Evolutionary conservation across 1,284 basidiomycete species (phyloP).

Genomic region (Austroboletus novae-zelandiae): DNA sequence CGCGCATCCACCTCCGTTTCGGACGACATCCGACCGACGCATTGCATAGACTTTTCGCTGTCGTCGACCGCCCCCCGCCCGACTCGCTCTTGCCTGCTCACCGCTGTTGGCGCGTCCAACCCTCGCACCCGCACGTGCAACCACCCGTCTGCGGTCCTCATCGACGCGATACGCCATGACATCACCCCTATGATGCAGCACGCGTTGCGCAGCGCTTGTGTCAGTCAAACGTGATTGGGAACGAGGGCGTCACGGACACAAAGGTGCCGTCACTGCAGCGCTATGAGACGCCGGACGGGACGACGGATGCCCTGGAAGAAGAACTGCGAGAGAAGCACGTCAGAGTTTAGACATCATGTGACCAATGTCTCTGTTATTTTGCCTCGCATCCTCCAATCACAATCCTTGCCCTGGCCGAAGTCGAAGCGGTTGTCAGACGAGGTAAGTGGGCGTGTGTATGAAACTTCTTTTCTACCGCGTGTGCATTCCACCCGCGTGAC

Average conservation of each 20-base stretch:
- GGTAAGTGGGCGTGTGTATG: too few species aligned
- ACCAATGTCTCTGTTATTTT: neutral
- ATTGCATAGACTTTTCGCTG: too few species aligned
- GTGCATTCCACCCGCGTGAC: neutral
- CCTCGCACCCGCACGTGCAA: conserved; percentile 35
- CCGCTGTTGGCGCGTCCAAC: neutral
- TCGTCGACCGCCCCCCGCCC: too few species aligned
- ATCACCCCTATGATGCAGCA: conserved; percentile 51
- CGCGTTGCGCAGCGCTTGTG: conserved; percentile 59
- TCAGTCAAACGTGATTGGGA: conserved; percentile 47
- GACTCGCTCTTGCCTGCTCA: conserved; percentile 40
- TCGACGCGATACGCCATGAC: conserved; percentile 58
- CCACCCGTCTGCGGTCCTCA: conserved; percentile 47
- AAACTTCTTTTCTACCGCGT: too few species aligned
- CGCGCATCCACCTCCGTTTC: too few species aligned
- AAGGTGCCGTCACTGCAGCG: conserved; percentile 2
- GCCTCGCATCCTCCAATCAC: too few species aligned
- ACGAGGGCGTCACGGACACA: conserved; percentile 17
- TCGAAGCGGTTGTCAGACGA: too few species aligned
- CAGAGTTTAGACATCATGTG: neutral
- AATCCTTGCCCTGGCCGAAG: neutral
- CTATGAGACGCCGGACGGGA: conserved; percentile 53
- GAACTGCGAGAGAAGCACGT: neutral
- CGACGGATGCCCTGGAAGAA: conserved; percentile 53
- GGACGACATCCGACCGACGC: too few species aligned